Conservation (phyloP, 1,284 basidiomycete genomes). For the Sparassis latifolia region DNA sequence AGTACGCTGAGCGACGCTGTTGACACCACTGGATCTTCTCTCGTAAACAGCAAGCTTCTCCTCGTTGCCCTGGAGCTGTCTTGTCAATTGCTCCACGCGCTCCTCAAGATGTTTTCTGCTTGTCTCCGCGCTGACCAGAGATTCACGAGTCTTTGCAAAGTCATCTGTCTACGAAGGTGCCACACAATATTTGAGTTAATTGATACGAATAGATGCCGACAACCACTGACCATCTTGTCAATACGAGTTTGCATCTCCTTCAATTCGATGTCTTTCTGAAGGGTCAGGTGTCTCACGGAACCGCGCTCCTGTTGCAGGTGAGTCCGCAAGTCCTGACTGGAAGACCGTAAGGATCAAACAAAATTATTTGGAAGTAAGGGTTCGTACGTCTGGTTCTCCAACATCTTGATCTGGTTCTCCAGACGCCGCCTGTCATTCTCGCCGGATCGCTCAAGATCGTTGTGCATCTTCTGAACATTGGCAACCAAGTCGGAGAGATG, state of each 20-base stretch:
- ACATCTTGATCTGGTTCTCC: slow-evolving; percentile 73
- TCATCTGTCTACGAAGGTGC: slow-evolving; percentile 45
- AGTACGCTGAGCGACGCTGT: slow-evolving; percentile 24
- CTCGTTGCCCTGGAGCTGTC: slow-evolving; percentile 68
- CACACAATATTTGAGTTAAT: background rate
- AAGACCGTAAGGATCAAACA: slow-evolving; percentile 1
- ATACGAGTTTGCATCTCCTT: slow-evolving; percentile 72
- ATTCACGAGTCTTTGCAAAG: slow-evolving; percentile 65
- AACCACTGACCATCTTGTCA: slow-evolving; percentile 63
- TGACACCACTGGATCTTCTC: slow-evolving; percentile 42
- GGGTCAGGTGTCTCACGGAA: slow-evolving; percentile 57
- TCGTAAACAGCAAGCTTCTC: slow-evolving; percentile 88
- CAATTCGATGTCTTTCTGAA: slow-evolving; percentile 78
- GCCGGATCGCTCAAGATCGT: slow-evolving; percentile 77
- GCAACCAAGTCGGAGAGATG: slow-evolving; percentile 82
- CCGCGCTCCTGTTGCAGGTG: slow-evolving; percentile 82
- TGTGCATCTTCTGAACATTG: slow-evolving; percentile 86
- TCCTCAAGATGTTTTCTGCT: slow-evolving; percentile 78
- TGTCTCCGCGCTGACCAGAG: slow-evolving; percentile 70
- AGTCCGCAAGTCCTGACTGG: slow-evolving; percentile 64
- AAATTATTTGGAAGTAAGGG: background rate
- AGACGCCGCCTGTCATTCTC: slow-evolving; percentile 76
- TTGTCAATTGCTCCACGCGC: slow-evolving; percentile 64
- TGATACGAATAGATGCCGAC: background rate
- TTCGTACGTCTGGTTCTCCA: slow-evolving; percentile 73